phyloP scores from a whole-genome alignment of 2,329 filamentous ascomycete genomes.

The Dactylonectria estremocensis region DNA sequence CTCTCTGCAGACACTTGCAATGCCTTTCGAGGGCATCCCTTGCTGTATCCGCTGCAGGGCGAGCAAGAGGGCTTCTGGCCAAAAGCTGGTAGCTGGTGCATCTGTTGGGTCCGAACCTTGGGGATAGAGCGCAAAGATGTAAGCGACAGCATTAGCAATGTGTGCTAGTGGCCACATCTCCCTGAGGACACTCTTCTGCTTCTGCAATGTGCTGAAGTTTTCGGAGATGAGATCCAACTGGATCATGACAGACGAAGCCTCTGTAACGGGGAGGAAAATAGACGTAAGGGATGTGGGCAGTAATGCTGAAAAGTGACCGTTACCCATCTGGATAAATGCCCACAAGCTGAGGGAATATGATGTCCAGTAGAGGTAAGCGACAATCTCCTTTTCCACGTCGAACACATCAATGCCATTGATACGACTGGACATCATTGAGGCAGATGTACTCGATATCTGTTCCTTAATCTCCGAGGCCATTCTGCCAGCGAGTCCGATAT shows the following conservation, averaged over 20 bases:
- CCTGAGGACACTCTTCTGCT: constrained; percentile 52
- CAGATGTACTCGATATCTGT: constrained; percentile 46
- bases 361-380: constrained; percentile 58
- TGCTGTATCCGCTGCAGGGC: constrained; percentile 43
- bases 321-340: constrained; percentile 55
- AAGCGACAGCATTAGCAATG: constrained; percentile 51
- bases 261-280: constrained; percentile 50
- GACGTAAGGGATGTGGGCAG: constrained; percentile 45
- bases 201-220: constrained; percentile 55
- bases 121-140: constrained; percentile 48
- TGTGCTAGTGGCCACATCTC: constrained; percentile 56
- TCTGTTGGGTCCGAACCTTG: constrained; percentile 32
- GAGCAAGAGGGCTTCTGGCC: constrained; percentile 43
- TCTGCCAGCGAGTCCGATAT: constrained; percentile 52
- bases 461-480: constrained; percentile 53
- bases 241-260: constrained; percentile 50
- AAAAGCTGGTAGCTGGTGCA: constrained; percentile 35
- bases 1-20: constrained; percentile 47
- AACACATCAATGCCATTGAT: constrained; percentile 60
- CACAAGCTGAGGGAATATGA: constrained; percentile 57
- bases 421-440: constrained; percentile 51
- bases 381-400: constrained; percentile 58
- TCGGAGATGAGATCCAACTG: constrained; percentile 55
- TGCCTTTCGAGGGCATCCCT: constrained; percentile 38
- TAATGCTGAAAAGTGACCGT: constrained; percentile 42